Evolutionary conservation across 257 asterid genomes (phyloP), one percentile per base, ranked within the genome.

Genomic region (Eustoma russellianum): DNA sequence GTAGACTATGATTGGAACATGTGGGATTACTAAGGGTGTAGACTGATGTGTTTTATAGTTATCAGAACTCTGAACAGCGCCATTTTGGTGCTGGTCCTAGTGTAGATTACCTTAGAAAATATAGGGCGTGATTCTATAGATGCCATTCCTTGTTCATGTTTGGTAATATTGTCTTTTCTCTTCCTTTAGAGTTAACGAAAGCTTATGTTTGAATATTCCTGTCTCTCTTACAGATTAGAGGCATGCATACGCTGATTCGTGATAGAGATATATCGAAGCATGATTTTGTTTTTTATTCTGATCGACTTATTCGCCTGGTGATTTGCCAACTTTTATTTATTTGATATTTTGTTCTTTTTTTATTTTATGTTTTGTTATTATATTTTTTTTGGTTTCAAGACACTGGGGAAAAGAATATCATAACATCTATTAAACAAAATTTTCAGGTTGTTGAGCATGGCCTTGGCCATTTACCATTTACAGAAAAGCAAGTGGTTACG

Each of bases 401-500:
- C 40, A 50, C 19, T 50, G 14, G 40, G 1, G 43, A 35, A 2
- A n/a, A 1, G 9, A 9, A 40, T 8, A 33, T 30, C 38, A 19
- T 19, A 19, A 19, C 28, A 19, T 1, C 28, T 19, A 19, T 19
- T 17, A 57, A 13, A 5, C 28, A 19, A 51, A n/a, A 13, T 48
- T 83, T 28, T 77, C 70, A 92, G 99, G 92, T 92, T 70, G 99
- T 86, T 74, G 99, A 92, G 83, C 94, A 88, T 73, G 99, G 99
- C 67, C 95, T 92, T 50, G 99, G 97, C 33, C 93, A 88, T 66
- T 69, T 92, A 61, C 99, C 99, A 40, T 92, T 92, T 83, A 85
- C 94, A 35, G 97, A 92, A 86, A 92, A 81, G 83, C 99, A 88
- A 78, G 56, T 92, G 56, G 75, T 81, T 71, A 92, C 99, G 57